phyloP scores from a whole-genome alignment of 2,329 filamentous ascomycete species.

The Penicillium concentricum region DNA sequence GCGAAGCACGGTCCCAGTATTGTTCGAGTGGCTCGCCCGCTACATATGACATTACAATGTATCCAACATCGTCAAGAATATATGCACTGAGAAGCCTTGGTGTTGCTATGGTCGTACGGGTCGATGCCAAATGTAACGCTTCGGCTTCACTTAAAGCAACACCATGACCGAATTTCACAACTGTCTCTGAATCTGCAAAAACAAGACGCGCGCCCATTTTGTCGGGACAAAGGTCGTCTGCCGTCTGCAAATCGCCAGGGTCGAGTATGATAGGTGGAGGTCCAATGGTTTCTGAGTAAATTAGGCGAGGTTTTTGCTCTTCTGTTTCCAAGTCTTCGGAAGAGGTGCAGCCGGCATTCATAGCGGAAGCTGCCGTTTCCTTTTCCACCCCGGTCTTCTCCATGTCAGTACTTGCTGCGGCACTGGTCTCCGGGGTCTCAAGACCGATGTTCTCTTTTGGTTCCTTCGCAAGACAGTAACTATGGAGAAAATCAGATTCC shows the following conservation, averaged over 20 bases:
- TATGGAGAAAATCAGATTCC: not conserved
- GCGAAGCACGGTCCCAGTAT: not conserved
- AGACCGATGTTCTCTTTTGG: not conserved
- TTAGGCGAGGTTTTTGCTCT: not conserved
- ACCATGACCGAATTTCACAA: not conserved
- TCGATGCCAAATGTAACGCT: not conserved
- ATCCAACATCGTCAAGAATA: not conserved
- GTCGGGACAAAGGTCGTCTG: not conserved
- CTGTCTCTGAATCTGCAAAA: not conserved
- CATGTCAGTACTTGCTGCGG: not conserved
- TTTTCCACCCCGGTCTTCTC: not conserved
- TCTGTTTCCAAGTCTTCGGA: not conserved
- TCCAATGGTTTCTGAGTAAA: not conserved
- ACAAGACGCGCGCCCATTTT: not conserved
- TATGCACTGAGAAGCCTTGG: not conserved
- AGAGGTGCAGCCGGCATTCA: not conserved
- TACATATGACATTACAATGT: not conserved
- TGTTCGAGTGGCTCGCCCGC: not conserved
- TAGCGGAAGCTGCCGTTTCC: not conserved
- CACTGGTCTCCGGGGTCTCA: not conserved
- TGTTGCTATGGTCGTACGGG: not conserved
- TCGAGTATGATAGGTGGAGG: not conserved
- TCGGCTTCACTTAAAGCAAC: not conserved
- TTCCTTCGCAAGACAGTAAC: not conserved
- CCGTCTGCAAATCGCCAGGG: not conserved